These are phyloP conservation scores for Thermoascus crustaceus DNA, from an alignment of 2,329 filamentous ascomycete species.

Conservation along the genomic window DNA sequence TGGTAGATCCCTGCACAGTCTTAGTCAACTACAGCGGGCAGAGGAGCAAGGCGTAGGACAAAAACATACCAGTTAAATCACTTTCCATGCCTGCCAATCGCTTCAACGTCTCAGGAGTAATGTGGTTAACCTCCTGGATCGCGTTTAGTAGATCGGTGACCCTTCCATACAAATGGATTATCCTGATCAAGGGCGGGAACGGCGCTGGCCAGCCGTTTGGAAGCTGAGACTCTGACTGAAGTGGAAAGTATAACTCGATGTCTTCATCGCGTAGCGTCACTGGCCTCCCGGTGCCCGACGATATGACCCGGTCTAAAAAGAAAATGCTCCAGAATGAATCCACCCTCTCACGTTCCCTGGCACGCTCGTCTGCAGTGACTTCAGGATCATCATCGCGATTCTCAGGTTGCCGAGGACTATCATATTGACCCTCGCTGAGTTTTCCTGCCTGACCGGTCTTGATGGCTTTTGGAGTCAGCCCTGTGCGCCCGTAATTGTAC, in stretches of 20 bases:
- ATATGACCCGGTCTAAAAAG: constrained; percentile 78
- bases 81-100: constrained; percentile 70
- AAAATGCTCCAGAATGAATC: constrained; percentile 90
- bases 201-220: constrained; percentile 64
- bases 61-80: constrained; percentile 58
- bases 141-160: constrained; percentile 80
- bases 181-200: constrained; percentile 71
- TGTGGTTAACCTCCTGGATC: constrained; percentile 63
- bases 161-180: constrained; percentile 77
- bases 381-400: constrained; percentile 25
- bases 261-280: constrained; percentile 79
- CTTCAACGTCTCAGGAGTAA: constrained; percentile 65
- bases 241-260: constrained; percentile 67
- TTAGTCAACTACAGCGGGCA: constrained; percentile 7
- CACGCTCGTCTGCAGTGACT: constrained; percentile 49
- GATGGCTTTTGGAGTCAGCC: constrained; percentile 50
- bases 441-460: constrained; percentile 37
- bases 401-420: constrained; percentile 32
- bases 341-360: constrained; percentile 68
- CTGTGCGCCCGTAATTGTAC: constrained; percentile 46
- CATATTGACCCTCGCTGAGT: constrained; percentile 37
- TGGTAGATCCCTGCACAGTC: constrained; percentile 52
- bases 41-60: too few relatives aligned
- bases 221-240: constrained; percentile 44
- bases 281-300: constrained; percentile 74